Base-by-base conservation (phyloP, 176 grass and related monocot genomes). In the Leersia perrieri region DNA sequence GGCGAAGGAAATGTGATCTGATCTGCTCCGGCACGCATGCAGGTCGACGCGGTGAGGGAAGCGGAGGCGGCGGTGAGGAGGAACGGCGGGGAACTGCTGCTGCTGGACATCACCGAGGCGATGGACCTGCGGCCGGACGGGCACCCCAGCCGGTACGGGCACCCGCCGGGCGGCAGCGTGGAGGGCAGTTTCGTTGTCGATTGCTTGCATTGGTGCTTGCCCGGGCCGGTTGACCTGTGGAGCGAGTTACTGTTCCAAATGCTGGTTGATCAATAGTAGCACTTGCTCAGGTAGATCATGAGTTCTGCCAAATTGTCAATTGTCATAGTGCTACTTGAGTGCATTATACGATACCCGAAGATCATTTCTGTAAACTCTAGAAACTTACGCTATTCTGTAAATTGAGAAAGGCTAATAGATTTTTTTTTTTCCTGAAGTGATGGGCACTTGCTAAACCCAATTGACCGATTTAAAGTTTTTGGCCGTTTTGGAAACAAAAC, bases 191-290 rank as follows among this genome's bases (percentile, higher is more conserved):
- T 88, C 79, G 40, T 72, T 27, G 84, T 86, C 49, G 92, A 94
- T 27, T 91, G 92, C 82, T 79, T 94, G 18, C 92, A 94, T 47
- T 94, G 92, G 92, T 94, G 92, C 80, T 47, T 94, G 79, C 92
- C 88, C 2, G 92, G 92, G 33, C 88, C 92, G 18, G 38, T 94
- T 27, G 92, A 91, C 73, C 9, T 86, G 61, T 94, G 92, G 92
- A 88, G 60, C 88, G 78, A 91, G 53, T 68, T 91, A 38, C 68
- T 94, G 49, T 14, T 80, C 33, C 86, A 88, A 10, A 83, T 88
- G 70, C 40, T 94, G 29, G 38, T 60, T 25, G 40, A 10, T 9
- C 81, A 3, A 26, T 35, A 66, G 15, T 20, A 14, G 8, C 6
- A 57, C 31, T 33, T 27, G 66, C 29, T 33, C 18, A n/a, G 7